A percentile compares a stretch with the other conserved stretches of the same genome.
These are phyloP conservation scores for Paraphaeosphaeria sporulosa DNA, from an alignment of 2,329 filamentous ascomycete species.

Conservation along the genomic window DNA sequence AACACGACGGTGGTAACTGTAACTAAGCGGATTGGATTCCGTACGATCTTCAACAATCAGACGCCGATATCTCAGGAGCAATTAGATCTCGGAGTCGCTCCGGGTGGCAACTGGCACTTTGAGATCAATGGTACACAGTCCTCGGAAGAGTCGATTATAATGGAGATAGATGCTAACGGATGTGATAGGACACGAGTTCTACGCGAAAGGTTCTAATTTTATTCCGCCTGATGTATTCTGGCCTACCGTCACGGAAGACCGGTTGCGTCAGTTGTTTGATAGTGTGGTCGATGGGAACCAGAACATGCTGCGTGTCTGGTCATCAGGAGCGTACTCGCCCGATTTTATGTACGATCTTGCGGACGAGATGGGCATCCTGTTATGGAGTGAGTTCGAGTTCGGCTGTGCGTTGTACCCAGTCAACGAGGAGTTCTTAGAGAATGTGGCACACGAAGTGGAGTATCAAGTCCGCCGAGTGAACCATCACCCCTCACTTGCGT, in stretches of 20 bases:
- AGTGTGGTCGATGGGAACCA: conserved; percentile 66
- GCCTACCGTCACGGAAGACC: conserved; percentile 63
- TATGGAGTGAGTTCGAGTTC: conserved; percentile 72
- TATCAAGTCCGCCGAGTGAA: conserved; percentile 69
- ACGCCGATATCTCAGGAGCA: conserved; percentile 63
- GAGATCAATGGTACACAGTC: conserved; percentile 61
- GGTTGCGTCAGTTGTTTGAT: conserved; percentile 62
- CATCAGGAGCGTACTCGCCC: conserved; percentile 65
- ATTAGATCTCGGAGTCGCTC: conserved; percentile 61
- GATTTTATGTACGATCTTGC: conserved; percentile 70
- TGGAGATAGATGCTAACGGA: background rate
- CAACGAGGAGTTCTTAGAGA: conserved; percentile 61
- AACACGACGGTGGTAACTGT: conserved; percentile 53
- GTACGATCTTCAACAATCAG: conserved; percentile 68
- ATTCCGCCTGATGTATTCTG: conserved; percentile 70
- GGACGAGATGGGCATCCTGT: conserved; percentile 63
- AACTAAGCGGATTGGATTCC: conserved; percentile 65
- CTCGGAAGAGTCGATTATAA: background rate
- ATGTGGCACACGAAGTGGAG: conserved; percentile 62
- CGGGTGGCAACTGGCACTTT: conserved; percentile 69
- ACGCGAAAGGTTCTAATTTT: conserved; percentile 70
- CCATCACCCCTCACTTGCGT: conserved; percentile 59
- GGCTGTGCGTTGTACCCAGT: conserved; percentile 68
- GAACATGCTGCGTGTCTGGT: conserved; percentile 71
- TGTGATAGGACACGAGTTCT: conserved; percentile 61